Evolutionary conservation across 176 grass and related monocot species (phyloP), one percentile per base, ranked within the genome.

Genomic region (Lolium multiflorum): DNA sequence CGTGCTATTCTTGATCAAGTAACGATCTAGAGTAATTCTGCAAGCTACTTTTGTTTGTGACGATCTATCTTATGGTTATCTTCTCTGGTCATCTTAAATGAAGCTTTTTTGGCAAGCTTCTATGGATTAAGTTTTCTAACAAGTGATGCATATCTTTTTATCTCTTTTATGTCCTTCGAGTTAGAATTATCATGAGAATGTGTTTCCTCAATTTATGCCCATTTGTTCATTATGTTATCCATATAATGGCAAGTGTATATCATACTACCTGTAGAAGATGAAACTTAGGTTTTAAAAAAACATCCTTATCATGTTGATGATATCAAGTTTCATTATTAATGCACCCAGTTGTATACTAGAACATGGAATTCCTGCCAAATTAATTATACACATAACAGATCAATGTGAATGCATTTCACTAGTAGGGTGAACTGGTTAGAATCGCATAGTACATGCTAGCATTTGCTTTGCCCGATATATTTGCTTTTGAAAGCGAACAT

Each of bases 251-350:
- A 46, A 79, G 24, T 35, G 25, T 15, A 35, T 35, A 20, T 49
- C 22, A 18, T 31, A 9, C 44, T 61, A 20, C 22, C 9, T 66
- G 22, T 11, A 46, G 6, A 26, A 48, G 9, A 61, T 62, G 22
- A 5, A 54, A 74, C 14, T 14, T 48, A 20, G 35, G 54, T 59
- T 73, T 20, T 47, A 47, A 47, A 64, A 63, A 28, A 73, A 59
- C 21, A 28, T 28, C 37, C 16, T 22, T 47, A 47, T 79, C 38
- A 26, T 73, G 44, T 24, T 16, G 13, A 59, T 58, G n/a, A 69
- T 25, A 38, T 81, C 17, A 65, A 50, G 25, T 84, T 86, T 20
- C 57, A 26, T 47, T 9, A 47, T 47, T 57, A 14, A 52, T 64
- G 28, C 26, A 54, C 85, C 56, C 39, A n/a, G 50, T 24, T 56